A percentile compares a stretch with the other conserved stretches of the same genome.
Conservation (phyloP, 305 asterid genomes). For the Fraxinus floribunda region DNA sequence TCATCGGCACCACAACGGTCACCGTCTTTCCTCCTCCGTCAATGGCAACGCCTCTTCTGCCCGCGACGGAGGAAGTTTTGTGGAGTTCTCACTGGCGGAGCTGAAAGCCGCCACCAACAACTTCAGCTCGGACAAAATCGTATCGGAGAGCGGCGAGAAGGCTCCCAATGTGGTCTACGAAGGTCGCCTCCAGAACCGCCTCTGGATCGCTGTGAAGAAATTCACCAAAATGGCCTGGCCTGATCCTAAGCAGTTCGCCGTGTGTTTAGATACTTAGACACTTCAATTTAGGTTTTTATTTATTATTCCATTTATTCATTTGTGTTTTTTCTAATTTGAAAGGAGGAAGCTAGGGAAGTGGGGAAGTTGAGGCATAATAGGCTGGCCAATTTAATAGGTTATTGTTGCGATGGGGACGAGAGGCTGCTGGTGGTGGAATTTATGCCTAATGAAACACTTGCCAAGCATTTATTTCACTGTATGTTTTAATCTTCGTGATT, state of each 20-base stretch:
- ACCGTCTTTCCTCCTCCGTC: constrained; percentile 54
- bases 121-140: constrained; percentile 81
- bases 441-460: constrained; percentile 96
- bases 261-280: constrained; percentile 14
- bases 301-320: not conserved
- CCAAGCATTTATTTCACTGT: constrained; percentile 97
- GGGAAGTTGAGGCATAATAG: constrained; percentile 90
- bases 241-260: constrained; percentile 88
- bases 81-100: constrained; percentile 71
- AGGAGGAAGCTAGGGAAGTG: constrained; percentile 94
- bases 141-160: constrained; percentile 84
- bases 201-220: constrained; percentile 86
- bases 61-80: constrained; percentile 37
- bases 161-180: constrained; percentile 81
- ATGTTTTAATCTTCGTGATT: constrained; percentile 27
- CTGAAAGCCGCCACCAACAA: constrained; percentile 73
- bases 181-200: constrained; percentile 70
- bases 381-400: constrained; percentile 91
- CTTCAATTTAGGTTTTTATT: not conserved
- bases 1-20: constrained; percentile 27
- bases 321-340: not conserved
- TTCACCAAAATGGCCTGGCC: constrained; percentile 87
- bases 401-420: constrained; percentile 94
- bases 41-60: constrained; percentile 30
- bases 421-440: constrained; percentile 92